Evolutionary conservation across 1,284 basidiomycete genomes (phyloP).

Genomic region (Cutaneotrichosporon cavernicola): DNA sequence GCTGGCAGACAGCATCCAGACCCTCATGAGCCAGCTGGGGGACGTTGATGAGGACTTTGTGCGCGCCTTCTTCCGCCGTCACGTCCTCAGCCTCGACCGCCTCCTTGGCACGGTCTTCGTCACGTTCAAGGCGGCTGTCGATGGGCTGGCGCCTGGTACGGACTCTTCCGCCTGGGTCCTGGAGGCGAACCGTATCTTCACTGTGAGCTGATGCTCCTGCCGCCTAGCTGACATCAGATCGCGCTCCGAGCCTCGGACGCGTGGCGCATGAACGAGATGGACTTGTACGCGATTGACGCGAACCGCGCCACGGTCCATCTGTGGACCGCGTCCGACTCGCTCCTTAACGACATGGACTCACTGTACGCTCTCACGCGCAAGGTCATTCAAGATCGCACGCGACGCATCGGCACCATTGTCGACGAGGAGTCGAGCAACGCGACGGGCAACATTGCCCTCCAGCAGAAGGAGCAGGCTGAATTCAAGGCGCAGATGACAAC

Average conservation of each 20-base stretch:
- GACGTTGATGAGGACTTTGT: conserved; percentile 69
- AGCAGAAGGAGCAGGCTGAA: conserved; percentile 37
- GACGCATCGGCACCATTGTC: conserved; percentile 55
- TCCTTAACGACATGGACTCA: conserved; percentile 69
- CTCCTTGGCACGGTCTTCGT: conserved; percentile 47
- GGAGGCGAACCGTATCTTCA: conserved; percentile 70
- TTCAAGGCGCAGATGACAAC: conserved; percentile 66
- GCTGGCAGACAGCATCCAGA: conserved; percentile 52
- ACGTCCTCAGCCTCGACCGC: conserved; percentile 56
- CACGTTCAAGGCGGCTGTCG: conserved; percentile 33
- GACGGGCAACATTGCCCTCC: conserved; percentile 19
- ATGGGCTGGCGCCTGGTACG: conserved; percentile 23
- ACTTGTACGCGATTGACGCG: conserved; percentile 70
- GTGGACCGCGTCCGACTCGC: conserved; percentile 73
- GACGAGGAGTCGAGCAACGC: conserved; percentile 40
- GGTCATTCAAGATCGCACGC: conserved; percentile 55
- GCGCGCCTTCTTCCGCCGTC: conserved; percentile 77
- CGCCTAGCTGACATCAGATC: conserved; percentile 55
- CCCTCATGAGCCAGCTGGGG: conserved; percentile 37
- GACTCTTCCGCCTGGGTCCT: conserved; percentile 58
- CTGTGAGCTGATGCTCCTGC: conserved; percentile 57
- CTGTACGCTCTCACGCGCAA: conserved; percentile 69
- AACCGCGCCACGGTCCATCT: conserved; percentile 64
- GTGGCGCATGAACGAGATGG: conserved; percentile 68
- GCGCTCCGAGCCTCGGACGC: conserved; percentile 69